Conservation (phyloP, 23 red algal species). For the Porphyridium purpureum region DNA sequence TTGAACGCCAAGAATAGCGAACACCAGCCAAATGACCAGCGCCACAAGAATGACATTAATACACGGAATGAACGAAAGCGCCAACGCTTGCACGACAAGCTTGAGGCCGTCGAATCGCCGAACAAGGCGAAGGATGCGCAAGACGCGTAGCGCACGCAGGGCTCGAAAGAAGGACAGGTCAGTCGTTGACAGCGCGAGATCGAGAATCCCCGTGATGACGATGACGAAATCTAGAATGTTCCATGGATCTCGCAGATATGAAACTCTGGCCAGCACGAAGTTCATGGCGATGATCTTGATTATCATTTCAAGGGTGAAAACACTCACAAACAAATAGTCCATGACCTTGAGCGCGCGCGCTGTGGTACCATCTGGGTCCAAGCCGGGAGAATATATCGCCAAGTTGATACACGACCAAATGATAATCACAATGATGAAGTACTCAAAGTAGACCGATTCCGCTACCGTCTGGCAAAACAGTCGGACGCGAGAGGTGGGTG, state of each 20-base stretch:
- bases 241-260: neutral
- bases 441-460: neutral
- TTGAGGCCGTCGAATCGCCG: neutral
- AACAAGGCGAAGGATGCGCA: neutral
- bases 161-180: neutral
- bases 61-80: neutral
- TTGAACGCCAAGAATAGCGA: neutral
- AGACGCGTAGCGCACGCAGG: neutral
- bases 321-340: no score
- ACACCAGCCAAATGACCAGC: neutral
- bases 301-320: neutral
- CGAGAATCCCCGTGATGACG: neutral
- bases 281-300: neutral
- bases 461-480: neutral
- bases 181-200: neutral
- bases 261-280: neutral
- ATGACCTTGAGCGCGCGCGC: no score
- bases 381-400: neutral
- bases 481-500: neutral
- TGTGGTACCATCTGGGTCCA: no score
- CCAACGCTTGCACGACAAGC: neutral
- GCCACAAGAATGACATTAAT: neutral
- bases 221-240: conserved; percentile 1
- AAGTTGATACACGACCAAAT: neutral
- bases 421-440: neutral